Conservation (phyloP, 371 early-diverging fungal genomes). For the Mortierella sp. region DNA sequence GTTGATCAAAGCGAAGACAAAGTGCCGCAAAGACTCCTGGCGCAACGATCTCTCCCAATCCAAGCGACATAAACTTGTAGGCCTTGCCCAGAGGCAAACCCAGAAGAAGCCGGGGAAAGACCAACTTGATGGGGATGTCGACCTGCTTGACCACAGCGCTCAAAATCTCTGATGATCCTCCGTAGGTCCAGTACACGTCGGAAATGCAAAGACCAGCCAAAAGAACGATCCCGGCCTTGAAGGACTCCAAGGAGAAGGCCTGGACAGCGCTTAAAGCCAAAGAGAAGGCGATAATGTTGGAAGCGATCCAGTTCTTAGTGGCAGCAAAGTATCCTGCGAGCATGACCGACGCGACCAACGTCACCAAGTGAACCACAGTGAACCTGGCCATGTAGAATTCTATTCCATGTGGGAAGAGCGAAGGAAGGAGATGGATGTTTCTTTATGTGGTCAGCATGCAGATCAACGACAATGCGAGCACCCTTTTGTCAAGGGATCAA, state of each 20-base stretch:
- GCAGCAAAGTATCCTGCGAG: constrained; percentile 82
- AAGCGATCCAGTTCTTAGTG: constrained; percentile 93
- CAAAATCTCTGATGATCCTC: constrained; percentile 95
- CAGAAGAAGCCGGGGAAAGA: constrained; percentile 86
- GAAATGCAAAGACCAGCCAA: constrained; percentile 91
- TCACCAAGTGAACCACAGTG: constrained; percentile 74
- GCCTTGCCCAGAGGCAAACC: constrained; percentile 61
- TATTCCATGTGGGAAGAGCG: constrained; percentile 22
- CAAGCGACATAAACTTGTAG: constrained; percentile 88
- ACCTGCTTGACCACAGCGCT: constrained; percentile 93
- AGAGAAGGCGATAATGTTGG: constrained; percentile 91
- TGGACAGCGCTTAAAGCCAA: constrained; percentile 89
- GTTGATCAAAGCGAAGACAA: constrained; percentile 90
- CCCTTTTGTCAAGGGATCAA: constrained; percentile 3
- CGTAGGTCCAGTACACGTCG: constrained; percentile 98
- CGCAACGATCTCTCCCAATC: constrained; percentile 97
- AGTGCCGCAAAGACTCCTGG: constrained; percentile 96
- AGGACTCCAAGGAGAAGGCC: constrained; percentile 91
- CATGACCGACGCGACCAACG: constrained; percentile 68
- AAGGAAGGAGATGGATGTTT: background rate
- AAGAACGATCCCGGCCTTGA: constrained; percentile 93
- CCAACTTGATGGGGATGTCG: constrained; percentile 95
- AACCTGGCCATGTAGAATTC: constrained; percentile 79
- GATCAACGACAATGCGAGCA: background rate
- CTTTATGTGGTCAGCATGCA: background rate